These are phyloP conservation scores for Leccinum incarnatum DNA, from an alignment of 768 basidiomycete species.

Conservation along the genomic window DNA sequence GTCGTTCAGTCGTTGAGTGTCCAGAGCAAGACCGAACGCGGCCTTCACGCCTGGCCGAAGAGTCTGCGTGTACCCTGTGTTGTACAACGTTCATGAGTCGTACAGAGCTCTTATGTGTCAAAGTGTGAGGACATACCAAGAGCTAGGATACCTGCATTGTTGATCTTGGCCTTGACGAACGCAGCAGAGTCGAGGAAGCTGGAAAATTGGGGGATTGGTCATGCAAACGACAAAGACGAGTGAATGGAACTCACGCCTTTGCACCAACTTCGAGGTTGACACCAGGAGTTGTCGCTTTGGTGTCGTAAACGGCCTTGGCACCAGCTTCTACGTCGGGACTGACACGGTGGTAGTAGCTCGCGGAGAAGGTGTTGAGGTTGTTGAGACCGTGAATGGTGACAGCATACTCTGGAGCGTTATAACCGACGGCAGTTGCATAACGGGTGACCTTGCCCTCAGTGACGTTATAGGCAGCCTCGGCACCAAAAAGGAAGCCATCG, in stretches of 20 bases:
- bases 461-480: constrained; percentile 95
- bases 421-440: constrained; percentile 90
- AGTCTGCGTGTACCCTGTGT: constrained; percentile 81
- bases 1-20: constrained; percentile 90
- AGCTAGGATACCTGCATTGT: constrained; percentile 89
- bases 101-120: neutral
- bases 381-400: constrained; percentile 92
- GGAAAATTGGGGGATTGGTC: neutral
- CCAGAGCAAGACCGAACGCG: constrained; percentile 91
- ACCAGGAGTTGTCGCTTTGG: constrained; percentile 82
- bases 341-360: constrained; percentile 98
- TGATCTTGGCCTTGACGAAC: constrained; percentile 98
- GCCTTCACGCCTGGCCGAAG: constrained; percentile 93
- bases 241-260: constrained; percentile 68
- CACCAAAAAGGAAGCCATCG: constrained; percentile 96
- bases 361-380: constrained; percentile 91
- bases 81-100: constrained; percentile 9
- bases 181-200: constrained; percentile 85
- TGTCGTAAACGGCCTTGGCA: constrained; percentile 95
- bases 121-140: constrained; percentile 51
- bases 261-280: constrained; percentile 93
- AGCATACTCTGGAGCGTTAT: constrained; percentile 94
- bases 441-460: constrained; percentile 88
- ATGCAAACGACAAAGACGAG: neutral
- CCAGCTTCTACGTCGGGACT: constrained; percentile 89